Evolutionary conservation across 1,284 basidiomycete species (phyloP), one percentile per base, ranked within the genome.

Genomic region (Vanrija pseudolonga): DNA sequence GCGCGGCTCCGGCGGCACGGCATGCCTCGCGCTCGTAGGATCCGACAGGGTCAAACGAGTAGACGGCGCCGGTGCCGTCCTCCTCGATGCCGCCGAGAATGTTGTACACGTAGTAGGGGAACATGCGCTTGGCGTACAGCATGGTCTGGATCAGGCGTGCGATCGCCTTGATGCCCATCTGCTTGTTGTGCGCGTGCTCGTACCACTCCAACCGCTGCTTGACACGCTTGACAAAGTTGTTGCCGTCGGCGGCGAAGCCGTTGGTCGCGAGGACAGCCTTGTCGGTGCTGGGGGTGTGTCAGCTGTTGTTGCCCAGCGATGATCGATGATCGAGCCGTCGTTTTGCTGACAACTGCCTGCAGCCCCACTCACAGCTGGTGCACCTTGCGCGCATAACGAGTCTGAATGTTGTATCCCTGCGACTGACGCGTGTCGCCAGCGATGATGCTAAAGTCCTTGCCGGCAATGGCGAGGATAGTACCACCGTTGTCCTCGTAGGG

Each of bases 191-290:
- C 17, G 90, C 90, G 73, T 95, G 90, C 57, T 87, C 84, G 77
- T 96, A 96, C 91, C 90, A 95, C 91, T 96, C 93, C 9, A 97
- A 80, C 64, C 90, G 83, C 76, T 96, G 91, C 76, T 89, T 89
- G 52, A 97, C 87, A 69, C 87, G 86, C 83, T 95, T 95, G 66
- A 96, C 89, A 70, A 97, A 91, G 83, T 90, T 90, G 71, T 92
- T 93, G 28, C 90, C 91, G 74, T 97, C 93, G 45, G 92, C 93
- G 23, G 91, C 89, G 71, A 96, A 96, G 5, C 93, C 93, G 68
- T 94, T 95, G 37, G 94, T 90, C 28, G 93, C 91, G 40, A 97
- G 81, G 7, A 93, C 89, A 22, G 88, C 89, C 68, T 87, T 89
- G 77, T 93, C 89, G n/a, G 92, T 96, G 69, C 90, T 93, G 47